Evolutionary conservation across 768 basidiomycete genomes (phyloP).

Genomic region (Fistulinella prunicolor): DNA sequence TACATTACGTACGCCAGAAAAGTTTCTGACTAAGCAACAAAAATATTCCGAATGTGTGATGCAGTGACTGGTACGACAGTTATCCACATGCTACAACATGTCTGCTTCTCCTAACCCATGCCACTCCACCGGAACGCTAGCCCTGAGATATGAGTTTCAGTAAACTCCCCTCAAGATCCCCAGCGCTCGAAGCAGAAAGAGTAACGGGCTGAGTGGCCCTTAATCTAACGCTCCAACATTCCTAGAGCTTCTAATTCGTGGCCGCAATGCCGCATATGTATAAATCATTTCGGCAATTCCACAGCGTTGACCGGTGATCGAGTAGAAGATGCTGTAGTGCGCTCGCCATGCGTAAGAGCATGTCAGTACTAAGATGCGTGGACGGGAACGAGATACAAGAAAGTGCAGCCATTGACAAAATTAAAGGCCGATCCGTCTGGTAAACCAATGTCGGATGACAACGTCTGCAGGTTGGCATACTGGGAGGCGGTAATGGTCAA

Average conservation of each 20-base stretch:
- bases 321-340: not conserved
- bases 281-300: constrained; percentile 41
- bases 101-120: too few relatives aligned
- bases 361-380: constrained; percentile 33
- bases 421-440: not conserved
- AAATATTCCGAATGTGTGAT: too few relatives aligned
- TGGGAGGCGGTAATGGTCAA: not conserved
- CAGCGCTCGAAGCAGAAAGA: too few relatives aligned
- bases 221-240: too few relatives aligned
- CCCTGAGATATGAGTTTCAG: too few relatives aligned
- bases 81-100: too few relatives aligned
- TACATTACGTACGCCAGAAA: too few relatives aligned
- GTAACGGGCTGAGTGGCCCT: too few relatives aligned
- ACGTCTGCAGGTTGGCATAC: not conserved
- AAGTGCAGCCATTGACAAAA: not conserved
- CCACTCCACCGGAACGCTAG: too few relatives aligned
- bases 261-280: not conserved
- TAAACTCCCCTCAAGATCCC: too few relatives aligned
- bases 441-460: not conserved
- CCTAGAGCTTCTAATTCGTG: not conserved
- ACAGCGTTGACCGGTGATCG: constrained; percentile 17
- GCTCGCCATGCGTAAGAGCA: not conserved
- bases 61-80: too few relatives aligned
- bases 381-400: not conserved
- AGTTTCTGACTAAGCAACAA: too few relatives aligned